Conservation (phyloP, 2,329 filamentous ascomycete species). For the Exutisphaerella laricina region DNA sequence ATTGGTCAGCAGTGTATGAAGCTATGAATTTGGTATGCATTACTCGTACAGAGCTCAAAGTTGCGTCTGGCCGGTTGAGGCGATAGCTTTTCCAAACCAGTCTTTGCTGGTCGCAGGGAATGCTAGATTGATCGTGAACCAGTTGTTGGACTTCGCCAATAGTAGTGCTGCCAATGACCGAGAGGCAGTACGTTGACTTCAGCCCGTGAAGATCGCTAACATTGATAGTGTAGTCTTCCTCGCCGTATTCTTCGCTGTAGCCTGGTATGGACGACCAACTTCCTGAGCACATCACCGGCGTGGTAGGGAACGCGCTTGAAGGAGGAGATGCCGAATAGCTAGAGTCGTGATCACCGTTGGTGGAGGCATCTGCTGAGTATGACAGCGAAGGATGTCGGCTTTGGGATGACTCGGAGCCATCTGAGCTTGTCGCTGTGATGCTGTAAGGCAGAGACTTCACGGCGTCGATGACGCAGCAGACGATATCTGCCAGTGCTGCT, state of each 20-base stretch:
- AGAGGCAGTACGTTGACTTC: constrained; percentile 1
- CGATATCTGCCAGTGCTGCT: constrained; percentile 11
- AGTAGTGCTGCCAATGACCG: constrained; percentile 12
- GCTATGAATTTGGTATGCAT: no score
- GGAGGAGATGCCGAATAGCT: not conserved
- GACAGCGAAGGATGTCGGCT: not conserved
- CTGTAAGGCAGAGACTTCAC: constrained; percentile 10
- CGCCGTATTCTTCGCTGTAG: not conserved
- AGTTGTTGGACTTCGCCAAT: constrained; percentile 10
- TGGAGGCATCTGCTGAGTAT: not conserved
- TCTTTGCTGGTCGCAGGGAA: constrained; percentile 10
- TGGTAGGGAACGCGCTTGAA: not conserved
- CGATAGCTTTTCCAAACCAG: constrained; percentile 15
- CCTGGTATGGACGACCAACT: not conserved
- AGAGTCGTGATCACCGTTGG: not conserved
- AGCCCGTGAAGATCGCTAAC: constrained; percentile 6
- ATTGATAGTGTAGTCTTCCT: constrained; percentile 7
- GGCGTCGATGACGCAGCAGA: constrained; percentile 13
- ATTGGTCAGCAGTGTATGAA: no score
- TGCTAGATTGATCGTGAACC: constrained; percentile 11
- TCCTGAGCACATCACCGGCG: constrained; percentile 1
- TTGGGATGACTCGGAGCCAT: not conserved
- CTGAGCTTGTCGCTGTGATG: constrained; percentile 3
- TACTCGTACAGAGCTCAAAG: constrained; percentile 7
- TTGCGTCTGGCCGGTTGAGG: constrained; percentile 16